Evolutionary conservation across 2,329 filamentous ascomycete genomes (phyloP).

Genomic region (Daldinia eschscholtzii): DNA sequence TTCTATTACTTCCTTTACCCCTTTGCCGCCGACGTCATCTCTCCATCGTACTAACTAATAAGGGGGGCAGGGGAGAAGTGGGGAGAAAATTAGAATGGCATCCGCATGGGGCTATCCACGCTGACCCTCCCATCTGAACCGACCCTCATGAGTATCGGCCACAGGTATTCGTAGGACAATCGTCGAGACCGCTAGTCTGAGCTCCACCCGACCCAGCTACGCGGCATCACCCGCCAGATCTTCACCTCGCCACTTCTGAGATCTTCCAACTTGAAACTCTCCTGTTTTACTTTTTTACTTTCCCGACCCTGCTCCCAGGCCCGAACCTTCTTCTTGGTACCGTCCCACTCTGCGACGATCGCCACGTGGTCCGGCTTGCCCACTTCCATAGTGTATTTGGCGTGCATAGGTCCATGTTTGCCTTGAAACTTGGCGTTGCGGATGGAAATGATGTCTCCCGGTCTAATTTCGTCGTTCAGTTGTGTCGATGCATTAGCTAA

Average conservation of each 20-base stretch:
- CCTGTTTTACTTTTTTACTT: constrained; percentile 91
- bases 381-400: constrained; percentile 90
- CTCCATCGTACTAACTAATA: constrained; percentile 14
- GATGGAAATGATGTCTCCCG: constrained; percentile 92
- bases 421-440: constrained; percentile 95
- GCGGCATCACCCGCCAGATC: constrained; percentile 95
- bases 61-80: background rate
- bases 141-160: constrained; percentile 49
- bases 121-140: constrained; percentile 47
- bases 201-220: constrained; percentile 93
- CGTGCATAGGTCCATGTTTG: constrained; percentile 94
- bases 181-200: constrained; percentile 62
- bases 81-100: constrained; percentile 23
- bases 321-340: constrained; percentile 96
- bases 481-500: constrained; percentile 92
- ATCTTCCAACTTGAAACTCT: constrained; percentile 95
- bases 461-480: constrained; percentile 91
- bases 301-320: constrained; percentile 96
- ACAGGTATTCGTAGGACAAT: constrained; percentile 45
- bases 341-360: constrained; percentile 96
- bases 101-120: constrained; percentile 42
- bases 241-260: constrained; percentile 93
- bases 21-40: constrained; percentile 14
- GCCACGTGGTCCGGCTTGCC: constrained; percentile 91
- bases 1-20: constrained; percentile 29